These are phyloP conservation scores for Botrytis squamosa DNA, from an alignment of 2,329 filamentous ascomycete genomes.

Conservation along the genomic window DNA sequence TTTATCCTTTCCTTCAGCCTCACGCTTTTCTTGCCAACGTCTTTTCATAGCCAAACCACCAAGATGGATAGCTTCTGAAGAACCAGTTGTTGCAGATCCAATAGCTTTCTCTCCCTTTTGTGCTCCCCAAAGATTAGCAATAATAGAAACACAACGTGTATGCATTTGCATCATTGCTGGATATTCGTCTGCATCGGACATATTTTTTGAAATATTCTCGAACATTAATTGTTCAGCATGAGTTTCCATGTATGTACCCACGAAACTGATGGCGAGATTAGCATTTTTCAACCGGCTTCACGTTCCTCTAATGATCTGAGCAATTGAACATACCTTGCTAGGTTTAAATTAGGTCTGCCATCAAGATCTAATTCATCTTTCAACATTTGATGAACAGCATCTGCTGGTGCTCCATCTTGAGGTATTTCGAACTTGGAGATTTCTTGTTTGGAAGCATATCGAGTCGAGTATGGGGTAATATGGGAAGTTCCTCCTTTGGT, in stretches of 20 bases:
- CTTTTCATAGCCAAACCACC: constrained; percentile 72
- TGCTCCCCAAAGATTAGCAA: constrained; percentile 64
- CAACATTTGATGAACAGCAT: constrained; percentile 64
- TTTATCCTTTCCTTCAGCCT: constrained; percentile 59
- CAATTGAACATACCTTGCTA: constrained; percentile 50
- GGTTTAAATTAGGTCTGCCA: constrained; percentile 65
- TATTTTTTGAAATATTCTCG: constrained; percentile 68
- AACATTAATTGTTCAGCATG: constrained; percentile 63
- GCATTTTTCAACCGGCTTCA: background rate
- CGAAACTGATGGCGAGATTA: constrained; percentile 50
- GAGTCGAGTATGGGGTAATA: constrained; percentile 56
- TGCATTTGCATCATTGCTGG: constrained; percentile 61
- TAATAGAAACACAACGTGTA: constrained; percentile 65
- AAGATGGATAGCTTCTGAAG: constrained; percentile 68
- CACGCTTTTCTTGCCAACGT: constrained; percentile 66
- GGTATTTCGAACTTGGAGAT: constrained; percentile 62
- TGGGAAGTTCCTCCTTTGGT: constrained; percentile 48
- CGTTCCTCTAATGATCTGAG: background rate
- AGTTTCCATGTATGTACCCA: constrained; percentile 70
- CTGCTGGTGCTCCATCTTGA: constrained; percentile 55
- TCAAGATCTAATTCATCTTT: constrained; percentile 64
- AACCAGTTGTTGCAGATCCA: constrained; percentile 69
- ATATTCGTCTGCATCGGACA: constrained; percentile 69
- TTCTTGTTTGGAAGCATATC: constrained; percentile 54
- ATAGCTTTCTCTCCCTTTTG: constrained; percentile 62